Evolutionary conservation across 306 rosid genomes (phyloP), one percentile per base, ranked within the genome.

Genomic region (Fagus sylvatica): DNA sequence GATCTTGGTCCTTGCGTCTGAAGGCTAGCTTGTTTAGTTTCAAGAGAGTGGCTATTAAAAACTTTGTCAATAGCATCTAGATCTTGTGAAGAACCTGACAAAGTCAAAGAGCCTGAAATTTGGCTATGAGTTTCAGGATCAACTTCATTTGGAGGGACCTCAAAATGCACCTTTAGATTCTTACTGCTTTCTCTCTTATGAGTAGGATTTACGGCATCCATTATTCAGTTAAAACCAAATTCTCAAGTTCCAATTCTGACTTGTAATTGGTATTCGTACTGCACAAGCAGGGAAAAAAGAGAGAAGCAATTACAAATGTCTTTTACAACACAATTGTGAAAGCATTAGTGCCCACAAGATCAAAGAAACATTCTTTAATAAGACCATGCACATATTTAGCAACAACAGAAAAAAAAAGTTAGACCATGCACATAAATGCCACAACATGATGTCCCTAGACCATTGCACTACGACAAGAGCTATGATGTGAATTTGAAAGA

Each of bases 141-240:
- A 34, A 22, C 81, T 28, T 78, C 79, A 22, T 40, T 78, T 1
- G 22, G 22, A 1, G 83, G 85, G 33, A 80, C 69, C 32, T 89
- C 80, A 69, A 85, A 82, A 74, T 82, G 84, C 15, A 87, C 90
- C 75, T 61, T 82, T 13, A 49, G 34, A 72, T 78, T 78, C 60
- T 79, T 83, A 4, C 80, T 79, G 73, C 83, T 82, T 40, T 59
- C 89, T 61, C 9, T 75, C 57, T 41, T 72, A 39, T 67, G 57
- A 54, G 53, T 88, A 71, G 79, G 69, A 73, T 53, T 80, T 61
- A 66, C n/a, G 34, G 34, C 51, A 71, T 83, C 84, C 91, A 85
- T 76, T 39, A 28, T 68, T 48, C 10, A 33, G 3, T 34, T 48
- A 55, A 41, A 16, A 8, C n/a, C 16, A 48, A 36, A 65, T 15